Evolutionary conservation across 805 yeast species (phyloP), one percentile per base, ranked within the genome.

Genomic region (Yueomyces sp.): DNA sequence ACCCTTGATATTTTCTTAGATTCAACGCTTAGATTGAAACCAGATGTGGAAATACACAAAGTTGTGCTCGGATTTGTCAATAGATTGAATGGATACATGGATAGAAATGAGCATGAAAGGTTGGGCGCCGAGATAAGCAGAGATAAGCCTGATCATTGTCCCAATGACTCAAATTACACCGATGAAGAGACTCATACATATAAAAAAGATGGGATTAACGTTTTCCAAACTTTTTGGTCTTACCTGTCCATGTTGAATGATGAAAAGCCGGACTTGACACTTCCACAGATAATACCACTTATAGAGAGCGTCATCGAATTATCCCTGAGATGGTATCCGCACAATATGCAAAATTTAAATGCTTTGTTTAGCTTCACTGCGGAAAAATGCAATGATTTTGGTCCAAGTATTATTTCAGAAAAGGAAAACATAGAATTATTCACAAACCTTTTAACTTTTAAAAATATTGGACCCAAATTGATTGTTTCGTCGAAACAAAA

Each of bases 21-120:
- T 31, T 77, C 88, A 1, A 73, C 85, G 26, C 63, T 79, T 43
- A 71, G 75, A 45, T 66, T 92, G 47, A 79, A 77, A 55, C 87
- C 92, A 1, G 69, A 73, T 40, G 82, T 85, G n/a, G 72, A 77
- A 39, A 70, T 82, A 44, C 73, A 78, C 38, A 79, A 74, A 44
- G 72, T 88, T 32, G 68, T 88, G 31, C 63, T 77, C 12, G 74
- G 88, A 0, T 68, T 92, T 55, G 77, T 90, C 43, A 80, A 81
- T 39, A 72, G 96, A 47, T 69, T 85, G 41, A 52, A 54, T 38
- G 50, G 48, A 42, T 52, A 48, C 5, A 39, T 42, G 26, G 41
- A 47, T n/a, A 45, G 45, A 26, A 43, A 42, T 28, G 29, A 37
- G 9, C 34, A 31, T 8, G 34, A 31, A 11, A 37, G 27, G 38